phyloP scores from a whole-genome alignment of 768 basidiomycete genomes.

The Strobilomyces echinocephalus region DNA sequence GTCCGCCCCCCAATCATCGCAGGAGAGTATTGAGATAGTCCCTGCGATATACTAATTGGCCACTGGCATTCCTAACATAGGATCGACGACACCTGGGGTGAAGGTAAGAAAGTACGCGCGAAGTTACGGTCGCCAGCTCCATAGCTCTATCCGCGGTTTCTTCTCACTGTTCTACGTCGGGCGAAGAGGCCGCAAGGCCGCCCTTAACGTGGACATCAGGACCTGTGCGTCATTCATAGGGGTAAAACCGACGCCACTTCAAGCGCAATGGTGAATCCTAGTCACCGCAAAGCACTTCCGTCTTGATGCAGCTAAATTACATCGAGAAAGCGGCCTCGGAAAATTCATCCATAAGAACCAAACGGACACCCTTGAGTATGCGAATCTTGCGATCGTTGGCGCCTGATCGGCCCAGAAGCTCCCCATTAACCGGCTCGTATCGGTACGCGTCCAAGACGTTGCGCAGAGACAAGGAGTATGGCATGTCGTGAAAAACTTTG shows the following conservation, averaged over 20 bases:
- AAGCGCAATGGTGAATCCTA: constrained; percentile 19
- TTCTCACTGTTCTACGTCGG: constrained; percentile 10
- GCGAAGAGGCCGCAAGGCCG: constrained; percentile 13
- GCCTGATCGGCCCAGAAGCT: constrained; percentile 21
- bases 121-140: constrained; percentile 1
- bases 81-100: constrained; percentile 1
- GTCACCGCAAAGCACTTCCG: constrained; percentile 11
- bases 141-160: constrained; percentile 5
- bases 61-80: constrained; percentile 2
- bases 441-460: constrained; percentile 49
- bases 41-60: background rate
- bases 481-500: constrained; percentile 56
- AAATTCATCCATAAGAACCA: constrained; percentile 45
- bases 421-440: constrained; percentile 22
- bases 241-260: constrained; percentile 18
- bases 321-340: constrained; percentile 42
- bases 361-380: constrained; percentile 43
- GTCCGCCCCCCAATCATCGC: constrained; percentile 15
- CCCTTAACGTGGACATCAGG: constrained; percentile 3
- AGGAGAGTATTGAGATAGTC: background rate
- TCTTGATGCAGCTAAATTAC: constrained; percentile 20
- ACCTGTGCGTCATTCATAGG: constrained; percentile 9
- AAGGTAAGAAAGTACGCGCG: constrained; percentile 12
- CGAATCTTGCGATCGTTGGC: constrained; percentile 37
- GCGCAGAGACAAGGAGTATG: constrained; percentile 44